phyloP scores from a whole-genome alignment of 2,329 filamentous ascomycete species.

The Colletotrichum tropicicola region DNA sequence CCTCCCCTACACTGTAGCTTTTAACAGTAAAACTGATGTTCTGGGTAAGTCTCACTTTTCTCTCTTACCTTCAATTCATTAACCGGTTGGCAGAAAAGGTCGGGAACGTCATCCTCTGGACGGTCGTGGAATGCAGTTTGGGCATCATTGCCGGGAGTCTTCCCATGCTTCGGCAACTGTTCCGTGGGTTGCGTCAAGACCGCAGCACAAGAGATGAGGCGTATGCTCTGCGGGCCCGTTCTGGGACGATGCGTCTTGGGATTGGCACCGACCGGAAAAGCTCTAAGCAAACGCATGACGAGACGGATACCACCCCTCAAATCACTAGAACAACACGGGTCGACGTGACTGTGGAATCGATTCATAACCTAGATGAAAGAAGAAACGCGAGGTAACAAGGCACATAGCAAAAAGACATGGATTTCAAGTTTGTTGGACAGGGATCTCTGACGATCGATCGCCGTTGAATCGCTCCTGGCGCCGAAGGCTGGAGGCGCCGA shows the following conservation, averaged over 20 bases:
- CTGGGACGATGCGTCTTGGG: not conserved
- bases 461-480: too few species aligned
- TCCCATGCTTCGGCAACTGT: slow-evolving; percentile 35
- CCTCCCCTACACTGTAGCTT: not conserved
- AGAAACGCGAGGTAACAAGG: too few species aligned
- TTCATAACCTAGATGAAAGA: too few species aligned
- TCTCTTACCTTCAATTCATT: not conserved
- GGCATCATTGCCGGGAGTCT: slow-evolving; percentile 37
- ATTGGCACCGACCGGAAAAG: not conserved
- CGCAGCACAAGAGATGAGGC: not conserved
- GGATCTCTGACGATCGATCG: too few species aligned
- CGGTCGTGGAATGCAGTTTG: slow-evolving; percentile 35
- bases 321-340: not conserved
- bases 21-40: not conserved
- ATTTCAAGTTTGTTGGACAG: too few species aligned
- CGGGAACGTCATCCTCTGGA: slow-evolving; percentile 35
- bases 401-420: too few species aligned
- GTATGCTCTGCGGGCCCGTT: not conserved
- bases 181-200: slow-evolving; percentile 13
- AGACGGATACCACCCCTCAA: not conserved
- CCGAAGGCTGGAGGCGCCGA: too few species aligned
- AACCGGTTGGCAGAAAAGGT: not conserved
- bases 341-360: too few species aligned
- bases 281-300: not conserved
- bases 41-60: not conserved